Conservation (phyloP, 441 rosid genomes). For the Aleurites moluccanus region DNA sequence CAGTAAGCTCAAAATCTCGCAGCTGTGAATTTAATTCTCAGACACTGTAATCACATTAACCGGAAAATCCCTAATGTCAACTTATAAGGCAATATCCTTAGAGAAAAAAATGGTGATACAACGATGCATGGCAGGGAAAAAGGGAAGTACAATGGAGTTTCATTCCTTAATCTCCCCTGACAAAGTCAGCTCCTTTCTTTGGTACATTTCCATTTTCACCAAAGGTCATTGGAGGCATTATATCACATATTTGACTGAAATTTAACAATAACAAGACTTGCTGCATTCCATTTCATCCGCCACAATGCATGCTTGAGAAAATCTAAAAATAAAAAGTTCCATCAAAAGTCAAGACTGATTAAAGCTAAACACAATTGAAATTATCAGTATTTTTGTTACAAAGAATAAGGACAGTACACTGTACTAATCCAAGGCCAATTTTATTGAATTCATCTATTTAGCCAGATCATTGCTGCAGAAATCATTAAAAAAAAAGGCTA, state of each 20-base stretch:
- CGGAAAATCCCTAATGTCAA: not conserved
- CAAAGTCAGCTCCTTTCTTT: conserved; percentile 16
- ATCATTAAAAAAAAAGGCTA: conserved; percentile 4
- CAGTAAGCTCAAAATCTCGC: not conserved
- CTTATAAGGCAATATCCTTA: not conserved
- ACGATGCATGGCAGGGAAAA: not conserved
- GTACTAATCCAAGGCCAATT: conserved; percentile 21
- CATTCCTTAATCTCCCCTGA: conserved; percentile 16
- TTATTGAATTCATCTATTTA: conserved; percentile 26
- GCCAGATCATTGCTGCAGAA: conserved; percentile 22
- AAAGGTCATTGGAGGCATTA: conserved; percentile 24
- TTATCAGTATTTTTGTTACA: conserved; percentile 5
- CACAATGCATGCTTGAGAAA: conserved; percentile 14
- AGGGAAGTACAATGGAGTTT: conserved; percentile 14
- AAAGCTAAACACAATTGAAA: conserved; percentile 17
- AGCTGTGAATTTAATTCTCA: not conserved
- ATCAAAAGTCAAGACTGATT: conserved; percentile 1
- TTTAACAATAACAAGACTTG: conserved; percentile 14
- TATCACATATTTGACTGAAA: not conserved
- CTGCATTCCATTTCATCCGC: conserved; percentile 21
- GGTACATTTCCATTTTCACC: conserved; percentile 26
- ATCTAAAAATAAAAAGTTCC: conserved; percentile 21
- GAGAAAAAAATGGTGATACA: conserved; percentile 2
- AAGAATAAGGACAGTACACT: conserved; percentile 18
- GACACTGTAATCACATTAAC: not conserved